Evolutionary conservation across 2,329 filamentous ascomycete genomes (phyloP), one percentile per base, ranked within the genome.

Genomic region (Cladophialophora chaetospira): DNA sequence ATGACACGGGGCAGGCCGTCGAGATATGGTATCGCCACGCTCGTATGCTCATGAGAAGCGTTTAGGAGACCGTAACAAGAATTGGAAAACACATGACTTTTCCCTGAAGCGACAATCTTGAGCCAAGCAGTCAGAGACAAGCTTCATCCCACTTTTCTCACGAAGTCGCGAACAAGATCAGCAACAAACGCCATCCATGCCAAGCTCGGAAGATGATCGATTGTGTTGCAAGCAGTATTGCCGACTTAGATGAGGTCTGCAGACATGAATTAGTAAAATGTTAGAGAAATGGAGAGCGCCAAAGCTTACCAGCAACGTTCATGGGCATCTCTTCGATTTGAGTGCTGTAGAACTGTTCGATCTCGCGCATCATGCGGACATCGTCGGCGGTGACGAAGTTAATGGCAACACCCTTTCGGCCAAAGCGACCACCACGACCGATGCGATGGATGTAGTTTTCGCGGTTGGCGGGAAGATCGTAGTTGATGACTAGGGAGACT

Each of bases 281-380:
- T 36, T 46, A 19, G 31, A 19, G n/a, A 43, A 35, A 55, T 51
- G 23, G 58, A 40, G 13, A 4, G 46, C 21, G 4, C 17, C 46
- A 67, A 54, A 63, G 76, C 81, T 72, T 79, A 82, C 80, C 81
- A 72, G 83, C 82, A 76, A 87, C 85, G 78, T 87, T 88, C 94
- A 99, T 97, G 73, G 94, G 94, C 94, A 99, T 99, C 86, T 99
- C 94, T 82, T 99, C 94, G 69, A 99, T 97, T 83, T 99, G 94
- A 77, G 94, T 99, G 86, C 91, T 96, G 88, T 99, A 99, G 86
- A 97, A 99, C 82, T 97, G 91, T 79, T 99, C 94, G 70, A 99
- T 99, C 80, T 99, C 94, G 77, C 94, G 87, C 90, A 99, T 95
- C 90, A 99, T 97, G 78, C 93, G 91, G 72, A 99, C 94, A 79